Evolutionary conservation across 2,329 filamentous ascomycete species (phyloP).

Genomic region (Ceratocystis papillata): DNA sequence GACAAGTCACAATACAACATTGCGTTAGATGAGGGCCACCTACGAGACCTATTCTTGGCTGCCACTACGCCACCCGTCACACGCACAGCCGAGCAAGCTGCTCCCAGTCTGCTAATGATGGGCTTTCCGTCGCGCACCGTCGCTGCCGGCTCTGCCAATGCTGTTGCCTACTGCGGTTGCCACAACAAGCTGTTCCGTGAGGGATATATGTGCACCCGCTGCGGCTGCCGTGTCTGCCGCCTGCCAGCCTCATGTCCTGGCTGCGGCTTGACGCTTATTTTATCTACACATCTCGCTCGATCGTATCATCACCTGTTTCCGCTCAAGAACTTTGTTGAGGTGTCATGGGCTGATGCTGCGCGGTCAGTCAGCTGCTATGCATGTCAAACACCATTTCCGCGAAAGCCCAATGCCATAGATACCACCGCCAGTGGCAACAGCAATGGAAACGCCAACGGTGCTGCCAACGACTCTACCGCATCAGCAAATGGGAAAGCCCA

Average conservation of each 20-base stretch:
- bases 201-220: constrained; percentile 85
- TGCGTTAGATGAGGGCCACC: constrained; percentile 65
- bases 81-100: constrained; percentile 49
- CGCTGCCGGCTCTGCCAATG: constrained; percentile 46
- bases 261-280: constrained; percentile 82
- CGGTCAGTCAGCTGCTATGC: constrained; percentile 60
- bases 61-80: constrained; percentile 83
- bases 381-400: constrained; percentile 64
- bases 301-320: constrained; percentile 91
- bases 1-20: constrained; percentile 68
- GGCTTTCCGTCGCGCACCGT: constrained; percentile 84
- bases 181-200: constrained; percentile 72
- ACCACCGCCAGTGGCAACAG: constrained; percentile 8
- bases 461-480: not conserved
- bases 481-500: not conserved
- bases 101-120: constrained; percentile 79
- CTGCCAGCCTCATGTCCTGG: constrained; percentile 84
- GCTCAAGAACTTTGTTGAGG: constrained; percentile 79
- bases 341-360: constrained; percentile 65
- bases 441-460: constrained; percentile 18
- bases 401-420: constrained; percentile 28
- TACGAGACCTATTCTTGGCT: constrained; percentile 76
- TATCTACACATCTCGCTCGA: constrained; percentile 86
- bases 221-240: constrained; percentile 76
- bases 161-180: constrained; percentile 74